Evolutionary conservation across 352 stramenopile species (phyloP).

Genomic region (Phytophthora europaea): DNA sequence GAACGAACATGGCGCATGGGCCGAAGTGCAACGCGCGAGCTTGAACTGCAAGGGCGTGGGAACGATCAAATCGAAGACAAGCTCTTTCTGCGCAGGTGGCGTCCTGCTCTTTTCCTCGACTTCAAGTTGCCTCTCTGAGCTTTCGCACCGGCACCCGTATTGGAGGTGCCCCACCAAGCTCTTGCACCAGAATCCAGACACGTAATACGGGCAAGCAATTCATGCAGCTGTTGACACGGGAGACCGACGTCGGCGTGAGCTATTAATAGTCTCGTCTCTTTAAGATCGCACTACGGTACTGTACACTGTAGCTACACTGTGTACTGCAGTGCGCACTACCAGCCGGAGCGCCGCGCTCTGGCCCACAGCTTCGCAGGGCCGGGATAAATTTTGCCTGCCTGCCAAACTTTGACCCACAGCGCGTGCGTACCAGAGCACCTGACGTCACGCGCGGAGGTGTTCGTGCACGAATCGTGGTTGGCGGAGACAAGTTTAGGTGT

Average conservation of each 20-base stretch:
- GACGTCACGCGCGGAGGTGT: constrained; percentile 18
- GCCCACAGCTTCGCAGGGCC: neutral
- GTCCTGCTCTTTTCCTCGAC: constrained; percentile 42
- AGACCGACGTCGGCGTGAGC: constrained; percentile 21
- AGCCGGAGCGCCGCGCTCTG: neutral
- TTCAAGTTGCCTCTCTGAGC: constrained; percentile 39
- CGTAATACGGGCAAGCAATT: constrained; percentile 25
- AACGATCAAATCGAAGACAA: constrained; percentile 33
- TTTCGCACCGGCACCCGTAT: constrained; percentile 1
- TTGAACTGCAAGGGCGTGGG: constrained; percentile 36
- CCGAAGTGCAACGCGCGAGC: constrained; percentile 25
- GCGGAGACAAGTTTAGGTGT: neutral
- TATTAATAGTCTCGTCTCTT: constrained; percentile 27
- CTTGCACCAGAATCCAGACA: constrained; percentile 40
- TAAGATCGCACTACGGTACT: constrained; percentile 18
- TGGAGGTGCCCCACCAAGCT: constrained; percentile 33
- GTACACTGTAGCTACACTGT: too few species aligned
- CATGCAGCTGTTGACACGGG: constrained; percentile 27
- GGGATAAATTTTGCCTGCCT: constrained; percentile 6
- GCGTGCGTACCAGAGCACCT: constrained; percentile 2
- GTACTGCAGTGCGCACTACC: too few species aligned
- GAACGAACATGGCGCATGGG: neutral
- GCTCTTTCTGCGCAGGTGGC: constrained; percentile 37
- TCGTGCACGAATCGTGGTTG: neutral
- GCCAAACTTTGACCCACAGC: neutral